These are phyloP conservation scores for Cantharellus cinnabarinus DNA, from an alignment of 768 basidiomycete genomes.

Conservation along the genomic window DNA sequence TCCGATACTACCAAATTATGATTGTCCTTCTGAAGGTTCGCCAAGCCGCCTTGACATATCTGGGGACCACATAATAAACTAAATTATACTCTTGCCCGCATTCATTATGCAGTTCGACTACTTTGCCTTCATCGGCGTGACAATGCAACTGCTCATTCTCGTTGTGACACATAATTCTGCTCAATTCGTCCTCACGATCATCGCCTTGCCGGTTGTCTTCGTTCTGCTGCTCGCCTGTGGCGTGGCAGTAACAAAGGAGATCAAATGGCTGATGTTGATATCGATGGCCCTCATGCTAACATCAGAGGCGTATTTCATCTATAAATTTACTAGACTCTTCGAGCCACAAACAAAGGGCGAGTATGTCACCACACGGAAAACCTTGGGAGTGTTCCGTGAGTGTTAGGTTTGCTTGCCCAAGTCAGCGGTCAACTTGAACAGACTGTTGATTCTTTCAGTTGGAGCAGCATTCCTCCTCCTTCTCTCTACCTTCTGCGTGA, in stretches of 20 bases:
- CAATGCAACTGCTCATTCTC: slow-evolving; percentile 78
- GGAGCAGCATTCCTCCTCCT: slow-evolving; percentile 57
- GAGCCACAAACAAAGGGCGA: slow-evolving; percentile 30
- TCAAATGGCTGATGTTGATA: slow-evolving; percentile 60
- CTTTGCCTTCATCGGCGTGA: slow-evolving; percentile 71
- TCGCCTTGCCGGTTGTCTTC: slow-evolving; percentile 65
- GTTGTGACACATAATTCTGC: slow-evolving; percentile 42
- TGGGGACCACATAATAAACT: background rate
- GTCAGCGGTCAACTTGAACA: background rate
- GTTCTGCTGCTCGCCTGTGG: slow-evolving; percentile 42
- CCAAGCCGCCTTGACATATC: background rate
- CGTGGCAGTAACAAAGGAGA: slow-evolving; percentile 56
- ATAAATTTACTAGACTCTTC: slow-evolving; percentile 73
- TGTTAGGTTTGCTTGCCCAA: slow-evolving; percentile 5
- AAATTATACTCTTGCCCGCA: background rate
- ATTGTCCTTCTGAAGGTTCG: slow-evolving; percentile 51
- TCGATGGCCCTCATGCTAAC: slow-evolving; percentile 63
- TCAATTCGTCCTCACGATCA: slow-evolving; percentile 66
- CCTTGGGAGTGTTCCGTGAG: slow-evolving; percentile 65
- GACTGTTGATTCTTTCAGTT: slow-evolving; percentile 23
- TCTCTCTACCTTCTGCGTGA: slow-evolving; percentile 52
- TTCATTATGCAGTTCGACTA: slow-evolving; percentile 39
- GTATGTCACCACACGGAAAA: slow-evolving; percentile 57
- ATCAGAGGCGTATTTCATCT: slow-evolving; percentile 34
- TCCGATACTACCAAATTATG: slow-evolving; percentile 66